Conservation (phyloP, 192 early-diverging fungal species). For the Mortierella hygrophila region DNA sequence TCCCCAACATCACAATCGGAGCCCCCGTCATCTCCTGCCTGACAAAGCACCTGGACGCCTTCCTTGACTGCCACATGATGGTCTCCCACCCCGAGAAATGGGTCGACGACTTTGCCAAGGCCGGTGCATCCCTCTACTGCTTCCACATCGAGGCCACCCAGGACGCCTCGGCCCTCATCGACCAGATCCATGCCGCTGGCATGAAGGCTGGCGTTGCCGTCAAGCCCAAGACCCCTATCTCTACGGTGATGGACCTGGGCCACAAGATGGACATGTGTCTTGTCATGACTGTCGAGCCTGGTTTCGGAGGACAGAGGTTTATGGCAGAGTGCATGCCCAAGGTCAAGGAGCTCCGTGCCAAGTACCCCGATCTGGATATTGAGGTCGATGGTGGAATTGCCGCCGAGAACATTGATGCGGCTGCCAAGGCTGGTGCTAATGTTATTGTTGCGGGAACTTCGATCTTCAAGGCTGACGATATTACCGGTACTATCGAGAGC, state of each 20-base stretch:
- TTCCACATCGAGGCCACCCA: constrained; percentile 95
- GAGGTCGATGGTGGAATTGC: constrained; percentile 96
- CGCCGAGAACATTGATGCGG: constrained; percentile 86
- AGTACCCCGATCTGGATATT: constrained; percentile 91
- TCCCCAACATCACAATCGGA: constrained; percentile 96
- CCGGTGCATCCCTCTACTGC: constrained; percentile 88
- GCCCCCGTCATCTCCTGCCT: constrained; percentile 92
- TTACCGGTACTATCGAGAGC: constrained; percentile 76
- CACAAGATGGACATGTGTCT: constrained; percentile 87
- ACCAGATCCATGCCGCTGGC: constrained; percentile 80
- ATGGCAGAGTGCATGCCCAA: constrained; percentile 92
- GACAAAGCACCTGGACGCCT: constrained; percentile 89
- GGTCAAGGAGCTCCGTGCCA: constrained; percentile 78
- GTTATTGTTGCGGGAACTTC: constrained; percentile 97
- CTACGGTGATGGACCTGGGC: constrained; percentile 66
- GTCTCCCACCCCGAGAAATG: constrained; percentile 75
- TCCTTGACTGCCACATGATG: constrained; percentile 82
- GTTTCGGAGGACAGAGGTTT: constrained; percentile 96
- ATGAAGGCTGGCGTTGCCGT: constrained; percentile 96
- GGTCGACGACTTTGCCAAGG: constrained; percentile 94
- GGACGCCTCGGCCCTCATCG: constrained; percentile 81
- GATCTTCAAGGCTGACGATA: constrained; percentile 85
- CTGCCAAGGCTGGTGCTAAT: constrained; percentile 93
- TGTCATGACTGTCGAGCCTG: constrained; percentile 98
- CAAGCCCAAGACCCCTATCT: constrained; percentile 89